These are phyloP conservation scores for Poa pratensis DNA, from an alignment of 176 grass and related monocot species.

Conservation along the genomic window DNA sequence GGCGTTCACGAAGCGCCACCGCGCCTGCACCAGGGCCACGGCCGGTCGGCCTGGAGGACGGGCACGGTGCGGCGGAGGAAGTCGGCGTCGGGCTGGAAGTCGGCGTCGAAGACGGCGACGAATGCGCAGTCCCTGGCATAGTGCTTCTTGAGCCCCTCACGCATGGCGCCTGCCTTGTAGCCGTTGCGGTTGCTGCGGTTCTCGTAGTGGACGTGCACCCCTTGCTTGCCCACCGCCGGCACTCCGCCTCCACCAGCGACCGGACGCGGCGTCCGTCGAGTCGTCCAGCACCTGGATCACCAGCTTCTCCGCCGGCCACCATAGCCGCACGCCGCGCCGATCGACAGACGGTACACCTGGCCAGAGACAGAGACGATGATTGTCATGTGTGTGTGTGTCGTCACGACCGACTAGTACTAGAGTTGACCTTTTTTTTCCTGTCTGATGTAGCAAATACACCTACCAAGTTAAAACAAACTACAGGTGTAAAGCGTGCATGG, in stretches of 20 bases:
- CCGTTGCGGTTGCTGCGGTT: constrained; percentile 74
- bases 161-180: constrained; percentile 90
- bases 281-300: constrained; percentile 87
- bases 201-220: constrained; percentile 67
- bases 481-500: background rate
- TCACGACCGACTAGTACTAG: background rate
- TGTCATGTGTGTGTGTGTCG: background rate
- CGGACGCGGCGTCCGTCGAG: constrained; percentile 54
- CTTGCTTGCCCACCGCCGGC: constrained; percentile 67
- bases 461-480: background rate
- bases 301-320: constrained; percentile 67
- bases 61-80: constrained; percentile 67
- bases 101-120: constrained; percentile 81
- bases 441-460: background rate
- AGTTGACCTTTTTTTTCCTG: background rate
- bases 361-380: too few species aligned
- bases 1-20: constrained; percentile 75
- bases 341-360: constrained; percentile 81
- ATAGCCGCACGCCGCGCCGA: constrained; percentile 73
- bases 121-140: constrained; percentile 66
- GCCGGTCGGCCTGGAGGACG: constrained; percentile 53
- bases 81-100: constrained; percentile 82
- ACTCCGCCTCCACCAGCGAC: constrained; percentile 72
- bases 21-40: constrained; percentile 77
- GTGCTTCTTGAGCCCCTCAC: constrained; percentile 79